A percentile compares a stretch with the other conserved stretches of the same genome.
Evolutionary conservation across 2,329 filamentous ascomycete species (phyloP).

Genomic region (Berkeleyomyces rouxiae): DNA sequence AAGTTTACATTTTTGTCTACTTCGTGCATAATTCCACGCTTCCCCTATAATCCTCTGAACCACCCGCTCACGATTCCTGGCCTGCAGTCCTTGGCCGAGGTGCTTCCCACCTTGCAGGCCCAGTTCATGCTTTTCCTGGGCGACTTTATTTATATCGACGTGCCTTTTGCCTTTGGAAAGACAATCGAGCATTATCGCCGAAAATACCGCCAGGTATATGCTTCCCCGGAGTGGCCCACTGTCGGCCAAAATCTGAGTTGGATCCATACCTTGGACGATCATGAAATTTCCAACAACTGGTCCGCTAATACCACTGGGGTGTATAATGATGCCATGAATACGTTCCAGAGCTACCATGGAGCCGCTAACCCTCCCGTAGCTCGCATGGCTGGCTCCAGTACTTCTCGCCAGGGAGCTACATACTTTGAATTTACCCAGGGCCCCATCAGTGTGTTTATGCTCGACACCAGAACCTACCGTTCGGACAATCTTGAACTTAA

Average conservation of each 20-base stretch:
- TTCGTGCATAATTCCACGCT: slow-evolving; percentile 72
- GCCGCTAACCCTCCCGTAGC: slow-evolving; percentile 64
- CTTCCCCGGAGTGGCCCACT: slow-evolving; percentile 75
- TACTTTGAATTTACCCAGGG: slow-evolving; percentile 86
- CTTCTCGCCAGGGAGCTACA: slow-evolving; percentile 39
- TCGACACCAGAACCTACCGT: slow-evolving; percentile 80
- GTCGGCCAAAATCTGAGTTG: slow-evolving; percentile 72
- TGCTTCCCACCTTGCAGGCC: slow-evolving; percentile 52
- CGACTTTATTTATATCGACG: slow-evolving; percentile 83
- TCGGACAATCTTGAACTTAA: slow-evolving; percentile 46
- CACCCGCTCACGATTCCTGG: slow-evolving; percentile 73
- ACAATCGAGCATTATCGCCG: slow-evolving; percentile 62
- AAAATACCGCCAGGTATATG: slow-evolving; percentile 91
- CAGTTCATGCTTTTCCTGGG: slow-evolving; percentile 73
- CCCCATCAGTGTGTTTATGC: slow-evolving; percentile 83
- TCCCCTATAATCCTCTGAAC: slow-evolving; percentile 74
- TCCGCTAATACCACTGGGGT: slow-evolving; percentile 63
- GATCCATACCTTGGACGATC: slow-evolving; percentile 94
- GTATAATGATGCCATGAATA: slow-evolving; percentile 63
- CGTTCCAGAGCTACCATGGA: slow-evolving; percentile 75
- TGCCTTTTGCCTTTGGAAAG: slow-evolving; percentile 62
- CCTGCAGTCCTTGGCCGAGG: slow-evolving; percentile 56
- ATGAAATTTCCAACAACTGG: slow-evolving; percentile 95
- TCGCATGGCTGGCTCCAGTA: slow-evolving; percentile 29
- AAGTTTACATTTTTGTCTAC: slow-evolving; percentile 83